phyloP scores from a whole-genome alignment of 2,329 filamentous ascomycete genomes.

The Penicillium capsulatum region DNA sequence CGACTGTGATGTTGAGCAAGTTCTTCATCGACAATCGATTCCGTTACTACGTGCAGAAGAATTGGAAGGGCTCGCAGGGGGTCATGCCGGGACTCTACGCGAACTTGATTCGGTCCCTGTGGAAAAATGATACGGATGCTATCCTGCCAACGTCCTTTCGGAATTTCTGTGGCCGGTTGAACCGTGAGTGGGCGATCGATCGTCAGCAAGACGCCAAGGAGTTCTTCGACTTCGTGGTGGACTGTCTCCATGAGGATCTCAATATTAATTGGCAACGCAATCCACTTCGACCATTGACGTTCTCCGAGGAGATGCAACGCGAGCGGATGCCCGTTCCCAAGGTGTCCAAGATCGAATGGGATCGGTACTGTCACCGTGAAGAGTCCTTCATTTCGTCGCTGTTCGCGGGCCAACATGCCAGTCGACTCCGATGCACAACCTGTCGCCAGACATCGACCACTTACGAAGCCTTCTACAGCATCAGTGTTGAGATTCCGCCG shows the following conservation, averaged over 20 bases:
- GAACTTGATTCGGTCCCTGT: constrained; percentile 58
- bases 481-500: constrained; percentile 66
- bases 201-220: constrained; percentile 89
- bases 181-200: constrained; percentile 65
- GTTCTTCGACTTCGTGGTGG: constrained; percentile 77
- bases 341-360: constrained; percentile 72
- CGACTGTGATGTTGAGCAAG: constrained; percentile 59
- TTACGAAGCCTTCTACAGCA: constrained; percentile 66
- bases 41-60: constrained; percentile 56
- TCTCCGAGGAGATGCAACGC: constrained; percentile 57
- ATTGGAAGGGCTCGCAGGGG: constrained; percentile 63
- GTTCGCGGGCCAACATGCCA: constrained; percentile 69
- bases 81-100: constrained; percentile 60
- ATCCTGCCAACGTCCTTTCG: constrained; percentile 59
- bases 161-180: constrained; percentile 61
- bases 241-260: constrained; percentile 80
- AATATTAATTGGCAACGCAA: constrained; percentile 62
- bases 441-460: constrained; percentile 62
- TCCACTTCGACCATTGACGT: constrained; percentile 56
- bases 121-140: constrained; percentile 55
- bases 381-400: constrained; percentile 72
- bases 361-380: constrained; percentile 63
- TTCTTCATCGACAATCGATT: constrained; percentile 63
- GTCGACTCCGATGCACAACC: constrained; percentile 57
- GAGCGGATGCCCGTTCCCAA: constrained; percentile 59